Evolutionary conservation across 495 filamentous ascomycete genomes (phyloP).

Genomic region (Tuber melanosporum): DNA sequence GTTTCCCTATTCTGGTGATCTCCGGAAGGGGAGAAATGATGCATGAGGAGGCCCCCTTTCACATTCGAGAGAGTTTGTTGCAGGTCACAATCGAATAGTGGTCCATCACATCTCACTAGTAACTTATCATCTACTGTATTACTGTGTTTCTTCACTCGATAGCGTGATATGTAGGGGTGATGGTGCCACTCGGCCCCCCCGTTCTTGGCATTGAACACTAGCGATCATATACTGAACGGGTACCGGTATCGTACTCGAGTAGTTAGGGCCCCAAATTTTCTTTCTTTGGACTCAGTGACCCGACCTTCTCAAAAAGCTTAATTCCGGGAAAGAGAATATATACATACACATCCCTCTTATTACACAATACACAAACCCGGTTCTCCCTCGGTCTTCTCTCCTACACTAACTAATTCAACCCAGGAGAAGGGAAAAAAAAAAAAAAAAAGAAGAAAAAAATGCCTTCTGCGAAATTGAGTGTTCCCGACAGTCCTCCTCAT

Average conservation of each 20-base stretch:
- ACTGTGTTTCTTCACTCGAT: constrained; percentile 8
- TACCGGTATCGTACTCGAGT: background rate
- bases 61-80: background rate
- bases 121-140: background rate
- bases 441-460: background rate
- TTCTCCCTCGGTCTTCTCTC: background rate
- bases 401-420: background rate
- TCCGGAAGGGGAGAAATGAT: background rate
- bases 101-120: background rate
- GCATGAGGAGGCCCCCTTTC: background rate
- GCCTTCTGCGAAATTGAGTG: background rate
- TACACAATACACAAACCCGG: background rate
- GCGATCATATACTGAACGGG: background rate
- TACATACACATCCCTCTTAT: background rate
- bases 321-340: background rate
- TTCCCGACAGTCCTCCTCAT: background rate
- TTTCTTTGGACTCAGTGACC: background rate
- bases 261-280: background rate
- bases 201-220: background rate
- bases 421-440: background rate
- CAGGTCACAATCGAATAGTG: background rate
- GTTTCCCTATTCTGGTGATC: background rate
- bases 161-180: constrained; percentile 26
- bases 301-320: background rate
- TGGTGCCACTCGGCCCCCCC: constrained; percentile 20